Base-by-base conservation (phyloP, 371 early-diverging fungal genomes). In the Basidiobolus meristosporus region DNA sequence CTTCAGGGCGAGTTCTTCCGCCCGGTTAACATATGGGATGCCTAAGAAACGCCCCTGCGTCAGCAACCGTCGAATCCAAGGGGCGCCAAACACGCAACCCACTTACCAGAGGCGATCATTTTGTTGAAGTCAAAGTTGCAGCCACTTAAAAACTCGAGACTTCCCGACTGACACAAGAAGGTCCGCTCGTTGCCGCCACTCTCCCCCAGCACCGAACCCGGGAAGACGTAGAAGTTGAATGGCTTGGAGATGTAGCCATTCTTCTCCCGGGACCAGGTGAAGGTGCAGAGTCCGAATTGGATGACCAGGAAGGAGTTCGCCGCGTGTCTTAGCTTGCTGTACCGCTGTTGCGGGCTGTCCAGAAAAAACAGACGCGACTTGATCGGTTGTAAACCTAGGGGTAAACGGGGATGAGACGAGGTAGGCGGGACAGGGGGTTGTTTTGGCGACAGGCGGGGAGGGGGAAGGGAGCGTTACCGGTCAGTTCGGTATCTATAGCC, bases 221-320 rank as follows among this genome's bases (percentile, higher is more conserved):
- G 78, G 35, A 77, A 79, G 18, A 77, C 62, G 37, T 70, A 73
- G 35, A 77, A 73, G 47, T 76, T 79, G 64, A 77, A 77, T 12
- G 82, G 63, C 18, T 54, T 47, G 1, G 73, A 71, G 30, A 68
- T 57, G 54, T 72, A 78, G 0, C 41, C 53, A 7, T 46, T 45
- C 7, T 44, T 15, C 17, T 32, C 22, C 4, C 48, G 53, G 14
- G 50, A 48, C 70, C 70, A 68, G 3, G 56, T 59, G 48, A 77
- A 80, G 15, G 66, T 54, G 46, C 73, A 65, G 26, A 82, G 46
- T 1, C 82, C 82, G 15, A 66, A 61, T 51, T 82, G 82, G 28
- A 61, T 52, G 30, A 73, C 63, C 9, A 58, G 50, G 42, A 68
- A 79, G 34, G 34, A 14, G 18, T 34, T 34, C 4, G 34, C 14